Evolutionary conservation across 495 filamentous ascomycete genomes (phyloP).

Genomic region (Penicillium crystallinum): DNA sequence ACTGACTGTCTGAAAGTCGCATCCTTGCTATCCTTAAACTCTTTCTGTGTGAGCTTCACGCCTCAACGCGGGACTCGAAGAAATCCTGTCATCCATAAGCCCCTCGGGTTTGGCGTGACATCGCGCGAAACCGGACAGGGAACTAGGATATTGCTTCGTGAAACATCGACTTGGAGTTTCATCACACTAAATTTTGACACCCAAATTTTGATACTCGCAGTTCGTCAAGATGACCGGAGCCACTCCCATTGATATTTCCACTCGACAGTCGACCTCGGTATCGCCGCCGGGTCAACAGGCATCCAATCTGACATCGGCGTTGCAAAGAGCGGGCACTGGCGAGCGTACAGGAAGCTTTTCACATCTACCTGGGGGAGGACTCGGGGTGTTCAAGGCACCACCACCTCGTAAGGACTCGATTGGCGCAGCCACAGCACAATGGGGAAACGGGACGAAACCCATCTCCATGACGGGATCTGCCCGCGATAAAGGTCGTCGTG

Average conservation of each 20-base stretch:
- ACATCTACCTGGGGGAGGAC: constrained; percentile 39
- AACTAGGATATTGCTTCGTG: constrained; percentile 21
- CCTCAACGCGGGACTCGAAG: constrained; percentile 36
- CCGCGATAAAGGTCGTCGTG: constrained; percentile 69
- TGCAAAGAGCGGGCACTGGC: constrained; percentile 45
- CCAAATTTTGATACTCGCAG: neutral
- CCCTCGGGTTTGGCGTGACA: constrained; percentile 38
- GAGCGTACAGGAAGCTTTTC: constrained; percentile 39
- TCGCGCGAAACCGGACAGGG: constrained; percentile 40
- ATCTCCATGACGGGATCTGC: constrained; percentile 77
- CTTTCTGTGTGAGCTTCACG: constrained; percentile 35
- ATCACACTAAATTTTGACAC: neutral
- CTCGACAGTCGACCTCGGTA: constrained; percentile 53
- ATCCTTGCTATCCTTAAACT: constrained; percentile 37
- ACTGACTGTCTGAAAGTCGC: constrained; percentile 27
- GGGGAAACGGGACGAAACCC: constrained; percentile 74
- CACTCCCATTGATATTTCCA: constrained; percentile 62
- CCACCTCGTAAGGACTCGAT: constrained; percentile 67
- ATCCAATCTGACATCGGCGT: constrained; percentile 58
- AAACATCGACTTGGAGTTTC: neutral
- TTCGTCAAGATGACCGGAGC: constrained; percentile 48
- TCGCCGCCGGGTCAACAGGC: constrained; percentile 57
- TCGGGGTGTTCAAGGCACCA: constrained; percentile 56
- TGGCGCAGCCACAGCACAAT: constrained; percentile 47
- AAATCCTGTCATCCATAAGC: constrained; percentile 31